Base-by-base conservation (phyloP, 371 early-diverging fungal genomes). In the Mucor velutinosus region DNA sequence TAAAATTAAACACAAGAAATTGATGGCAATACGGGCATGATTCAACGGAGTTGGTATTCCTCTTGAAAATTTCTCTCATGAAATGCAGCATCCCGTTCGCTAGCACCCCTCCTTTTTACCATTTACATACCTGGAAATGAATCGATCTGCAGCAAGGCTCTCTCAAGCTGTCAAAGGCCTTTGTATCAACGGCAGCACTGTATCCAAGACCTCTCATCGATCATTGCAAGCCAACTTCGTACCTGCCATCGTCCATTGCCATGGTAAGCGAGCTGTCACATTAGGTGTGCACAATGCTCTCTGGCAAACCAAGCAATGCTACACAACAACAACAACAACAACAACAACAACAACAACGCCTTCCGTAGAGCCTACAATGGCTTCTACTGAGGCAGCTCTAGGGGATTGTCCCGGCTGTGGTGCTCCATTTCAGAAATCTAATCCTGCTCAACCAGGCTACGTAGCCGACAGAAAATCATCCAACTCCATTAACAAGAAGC, bases 321-420 rank as follows among this genome's bases (percentile, higher is more conserved):
- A 55, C 17, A 47, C 30, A 30, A 33, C 33, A 33, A 49, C 23
- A 1, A 49, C 49, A 11, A 7, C 47, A n/a, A n/a, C n/a, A n/a
- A n/a, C n/a, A n/a, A 47, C 30, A 30, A 33, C 33, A 33, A 49
- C 23, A 1, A 49, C 49, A 11, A 7, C 47, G 8, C 47, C 47
- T 47, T 21, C 23, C 7, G 47, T 19, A 47, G 17, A 37, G 17
- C n/a, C 58, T n/a, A 60, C 23, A 15, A 30, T 10, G 3, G 29
- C 35, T 7, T 2, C 53, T 19, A 11, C 61, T 23, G 55, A 37
- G 14, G 37, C 55, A 10, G 25, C 29, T 6, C 21, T 64, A 25
- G 65, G 59, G 15, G 80, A 87, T 64, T 92, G 92, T 66, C 87
- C 91, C 12, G 90, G 91, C 0, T 92, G 92, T 59, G 92, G 92